Conservation (phyloP, 2,329 filamentous ascomycete genomes). For the Coniochaeta sp. region DNA sequence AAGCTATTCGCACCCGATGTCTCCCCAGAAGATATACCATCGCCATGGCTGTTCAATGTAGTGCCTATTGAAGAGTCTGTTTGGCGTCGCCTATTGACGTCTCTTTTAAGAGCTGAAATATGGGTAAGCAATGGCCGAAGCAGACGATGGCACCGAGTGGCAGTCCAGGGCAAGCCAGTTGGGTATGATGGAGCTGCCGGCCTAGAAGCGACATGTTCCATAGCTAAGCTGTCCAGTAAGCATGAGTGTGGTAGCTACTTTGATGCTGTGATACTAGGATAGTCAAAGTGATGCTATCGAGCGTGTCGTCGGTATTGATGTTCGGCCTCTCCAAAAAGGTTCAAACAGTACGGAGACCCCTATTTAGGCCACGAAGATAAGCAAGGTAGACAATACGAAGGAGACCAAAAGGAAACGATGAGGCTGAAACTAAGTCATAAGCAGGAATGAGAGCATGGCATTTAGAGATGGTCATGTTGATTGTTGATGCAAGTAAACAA, state of each 20-base stretch:
- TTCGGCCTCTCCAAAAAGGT: not conserved
- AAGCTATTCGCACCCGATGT: not conserved
- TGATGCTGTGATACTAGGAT: not conserved
- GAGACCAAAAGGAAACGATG: not conserved
- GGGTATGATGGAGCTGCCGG: not conserved
- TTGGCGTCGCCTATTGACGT: slow-evolving; percentile 7
- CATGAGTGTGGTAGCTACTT: not conserved
- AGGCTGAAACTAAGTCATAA: not conserved
- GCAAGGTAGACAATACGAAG: not conserved
- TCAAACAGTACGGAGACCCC: too few species aligned
- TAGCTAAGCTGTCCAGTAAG: not conserved
- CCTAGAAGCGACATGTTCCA: not conserved
- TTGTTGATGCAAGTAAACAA: not conserved
- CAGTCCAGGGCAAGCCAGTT: slow-evolving; percentile 32
- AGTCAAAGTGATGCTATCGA: not conserved
- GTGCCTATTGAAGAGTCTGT: not conserved
- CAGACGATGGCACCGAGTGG: slow-evolving; percentile 36
- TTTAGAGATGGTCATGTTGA: not conserved
- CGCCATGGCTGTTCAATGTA: not conserved
- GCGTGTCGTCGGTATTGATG: not conserved
- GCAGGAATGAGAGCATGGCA: not conserved
- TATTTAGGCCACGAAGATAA: too few species aligned
- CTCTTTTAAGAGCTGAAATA: slow-evolving; percentile 29
- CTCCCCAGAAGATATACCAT: not conserved
- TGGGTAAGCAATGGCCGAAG: slow-evolving; percentile 39